Base-by-base conservation (phyloP, 768 basidiomycete species). In the Termitomyces sp. region DNA sequence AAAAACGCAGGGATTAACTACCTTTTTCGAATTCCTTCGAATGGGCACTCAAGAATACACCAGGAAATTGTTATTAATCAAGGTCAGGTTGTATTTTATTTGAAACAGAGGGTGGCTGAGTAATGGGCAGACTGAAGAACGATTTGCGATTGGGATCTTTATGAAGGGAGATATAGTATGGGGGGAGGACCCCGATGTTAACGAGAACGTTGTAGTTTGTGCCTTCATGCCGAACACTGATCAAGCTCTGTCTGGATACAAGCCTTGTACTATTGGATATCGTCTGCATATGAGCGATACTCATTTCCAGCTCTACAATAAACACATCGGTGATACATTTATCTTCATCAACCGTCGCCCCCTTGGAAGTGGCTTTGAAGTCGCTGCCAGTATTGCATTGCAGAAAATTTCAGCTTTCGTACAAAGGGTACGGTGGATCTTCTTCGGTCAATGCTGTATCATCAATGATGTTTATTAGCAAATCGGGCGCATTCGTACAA, bases 141-240 rank as follows among this genome's bases (percentile, higher is more conserved):
- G 85, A 4, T 86, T 87, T 60, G 69, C 83, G 1, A 67, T 85
- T 26, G 84, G 82, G 0, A 78, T 88, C 12, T 87, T 87, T 65
- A 81, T 87, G 65, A 71, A 80, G 41, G 85, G 85, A 3, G 66
- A 76, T 1, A 76, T 85, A 19, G 70, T 75, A 23, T 85, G 84
- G 80, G 77, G 78, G 48, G 81, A 81, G 62, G 80, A 86, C 56
- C 78, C 80, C 0, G 78, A 82, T 49, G 77, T 85, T 17, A 74
- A 77, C 45, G 71, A 83, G 21, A 82, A 84, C 46, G 78, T 87
- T 9, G 80, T 84, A 6, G 82, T 84, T 8, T 82, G 81, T 60
- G 79, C 84, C 0, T 86, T 86, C 66, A 75, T 85, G 76, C 77
- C 82, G 3, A 68, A 76, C 35, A 77, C 81, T 2, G 76, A 79